Evolutionary conservation across 192 early-diverging fungal species (phyloP), one percentile per base, ranked within the genome.

Genomic region (Coemansia sp.): DNA sequence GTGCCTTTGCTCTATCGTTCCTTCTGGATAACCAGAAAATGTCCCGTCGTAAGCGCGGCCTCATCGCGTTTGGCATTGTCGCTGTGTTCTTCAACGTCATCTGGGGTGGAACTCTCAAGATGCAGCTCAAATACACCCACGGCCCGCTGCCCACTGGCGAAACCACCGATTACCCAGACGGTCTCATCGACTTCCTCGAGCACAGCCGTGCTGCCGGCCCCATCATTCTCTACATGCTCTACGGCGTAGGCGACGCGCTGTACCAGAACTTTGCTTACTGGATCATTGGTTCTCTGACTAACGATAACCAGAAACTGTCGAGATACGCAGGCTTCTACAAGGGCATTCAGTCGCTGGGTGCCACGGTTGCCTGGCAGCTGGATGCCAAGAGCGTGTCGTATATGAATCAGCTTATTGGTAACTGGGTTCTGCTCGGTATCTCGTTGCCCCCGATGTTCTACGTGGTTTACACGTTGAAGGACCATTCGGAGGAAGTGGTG

Each of bases 251-350:
- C 65, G 93, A 94, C 64, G 87, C 93, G 28, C 84, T 92, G 57
- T 92, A 86, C 83, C 93, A 94, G 80, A 84, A 83, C 66, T 88
- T 80, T 62, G 73, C 80, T 0, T 93, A 93, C 87, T 94, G 90
- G 91, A 65, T 94, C 29, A 87, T 94, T 69, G 93, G 93, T 30
- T 87, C 91, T 33, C 75, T 92, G 80, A 89, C 91, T 33, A 93
- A 94, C 76, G 91, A 94, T 64, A 79, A 83, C 50, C 84, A 85
- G 49, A 79, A 83, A 56, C 67, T 87, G 58, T 85, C 90, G 20
- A 74, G 88, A 32, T 91, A 87, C 64, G 86, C 88, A 34, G 93
- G 91, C 29, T 92, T 89, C 84, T 94, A 94, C 87, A 94, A 94
- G 86, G 89, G 87, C 48, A 87, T 92, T 60, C 92, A 94, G 84